These are phyloP conservation scores for Auricularia heimuer DNA, from an alignment of 768 basidiomycete species.

Conservation along the genomic window DNA sequence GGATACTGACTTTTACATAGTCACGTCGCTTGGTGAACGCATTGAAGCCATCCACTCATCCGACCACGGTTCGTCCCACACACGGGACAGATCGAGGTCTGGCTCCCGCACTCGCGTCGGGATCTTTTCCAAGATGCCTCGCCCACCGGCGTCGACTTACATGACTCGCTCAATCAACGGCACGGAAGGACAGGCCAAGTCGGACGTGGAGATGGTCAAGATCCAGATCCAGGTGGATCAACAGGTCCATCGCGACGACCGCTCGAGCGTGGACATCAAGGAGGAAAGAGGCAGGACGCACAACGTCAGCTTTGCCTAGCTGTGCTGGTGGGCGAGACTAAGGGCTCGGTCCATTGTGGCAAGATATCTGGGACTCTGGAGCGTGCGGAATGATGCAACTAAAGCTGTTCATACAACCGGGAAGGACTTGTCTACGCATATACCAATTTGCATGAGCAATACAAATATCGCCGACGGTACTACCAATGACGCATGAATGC, in stretches of 20 bases:
- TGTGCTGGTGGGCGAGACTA: no score
- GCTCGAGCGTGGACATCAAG: not conserved
- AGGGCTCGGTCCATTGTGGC: no score
- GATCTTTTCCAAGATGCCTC: not conserved
- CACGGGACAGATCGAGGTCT: not conserved
- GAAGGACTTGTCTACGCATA: no score
- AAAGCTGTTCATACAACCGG: no score
- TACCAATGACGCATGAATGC: no score
- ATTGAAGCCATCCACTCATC: not conserved
- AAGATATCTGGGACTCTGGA: no score
- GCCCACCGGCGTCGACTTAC: not conserved
- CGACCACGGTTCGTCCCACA: not conserved
- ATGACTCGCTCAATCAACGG: not conserved
- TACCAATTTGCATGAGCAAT: no score
- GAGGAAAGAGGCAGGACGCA: not conserved
- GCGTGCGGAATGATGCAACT: no score
- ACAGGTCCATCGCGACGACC: not conserved
- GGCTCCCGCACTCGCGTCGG: not conserved
- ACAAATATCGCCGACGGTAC: no score
- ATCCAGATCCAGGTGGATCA: not conserved
- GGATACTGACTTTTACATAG: not conserved
- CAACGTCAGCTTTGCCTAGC: not conserved
- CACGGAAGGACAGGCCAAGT: not conserved
- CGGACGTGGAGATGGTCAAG: not conserved
- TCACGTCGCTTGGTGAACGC: not conserved